Base-by-base conservation (phyloP, 169 alveolate genomes). In the Plasmodium vinckei region DNA sequence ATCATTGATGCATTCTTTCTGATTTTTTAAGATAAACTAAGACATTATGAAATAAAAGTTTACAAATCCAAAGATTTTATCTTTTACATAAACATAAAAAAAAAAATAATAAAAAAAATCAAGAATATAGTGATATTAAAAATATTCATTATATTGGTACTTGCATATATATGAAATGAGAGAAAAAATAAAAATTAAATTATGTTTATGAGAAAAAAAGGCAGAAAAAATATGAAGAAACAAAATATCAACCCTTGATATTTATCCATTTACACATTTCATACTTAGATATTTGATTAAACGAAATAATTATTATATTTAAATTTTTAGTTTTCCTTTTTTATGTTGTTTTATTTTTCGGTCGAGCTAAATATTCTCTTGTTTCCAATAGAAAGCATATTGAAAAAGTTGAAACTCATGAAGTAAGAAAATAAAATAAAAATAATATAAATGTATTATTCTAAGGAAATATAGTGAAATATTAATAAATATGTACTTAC, bases 341-440 rank as follows among this genome's bases (percentile, higher is more conserved):
- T 77, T 63, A 51, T 77, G 12, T 25, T 77, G 33, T 77, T 77
- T 53, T 77, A 77, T 57, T 77, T 77, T 49, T 51, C 88, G 17
- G 49, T 54, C 46, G 88, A 77, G 51, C 23, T 77, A 33, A 77
- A 77, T 46, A 25, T 77, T 17, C 25, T 77, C 56, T 23, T 77
- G 21, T 77, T 77, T 10, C 88, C 88, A 39, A 77, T 77, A 12
- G 88, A 77, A 33, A 64, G 88, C 44, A 77, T 77, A 63, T 64
- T 77, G 67, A 77, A 77, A 68, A 77, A 77, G 51, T 44, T 77
- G 33, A 77, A 77, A 57, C 88, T 77, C 19, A 77, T 77, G 88
- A 77, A 77, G 88, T 77, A 63, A 23, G 73, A 10, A 3, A 47
- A 27, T 27, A 27, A 27, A 27, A 27, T 27, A 44, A 39, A 13